Base-by-base conservation (phyloP, 192 early-diverging fungal species). In the Chytriomyces sp. region DNA sequence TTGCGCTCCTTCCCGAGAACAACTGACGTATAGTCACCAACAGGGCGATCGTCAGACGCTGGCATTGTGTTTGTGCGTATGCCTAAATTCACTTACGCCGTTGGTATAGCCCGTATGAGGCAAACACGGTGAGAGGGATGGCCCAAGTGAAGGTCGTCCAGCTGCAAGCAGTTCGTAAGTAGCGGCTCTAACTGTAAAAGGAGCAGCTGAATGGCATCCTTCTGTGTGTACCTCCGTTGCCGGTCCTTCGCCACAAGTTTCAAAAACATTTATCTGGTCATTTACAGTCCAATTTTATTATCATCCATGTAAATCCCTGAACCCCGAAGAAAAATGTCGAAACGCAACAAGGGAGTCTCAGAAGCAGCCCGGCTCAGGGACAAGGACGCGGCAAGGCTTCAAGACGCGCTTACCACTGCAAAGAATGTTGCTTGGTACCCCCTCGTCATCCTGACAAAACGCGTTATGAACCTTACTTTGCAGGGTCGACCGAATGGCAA, bases 401-500 rank as follows among this genome's bases (percentile, higher is more conserved):
- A 60, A 48, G 46, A 73, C 71, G 71, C 26, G n/a, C 20, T 60
- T 26, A 20, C 13, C 11, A 35, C 45, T 7, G 71, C 71, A 7
- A 28, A 9, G 8, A 73, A 73, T 60, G 44, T 23, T 48, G 35
- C 44, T 5, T 73, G 71, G 71, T 64, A 64, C 24, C 6, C 23
- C 35, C 35, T 2, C 26, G 63, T 26, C 63, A 28, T 43, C 18
- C 35, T 16, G 24, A 64, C 2, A 57, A 13, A n/a, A n/a, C 20
- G 53, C 53, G 20, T n/a, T 57, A 2, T 57, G 13, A 20, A n/a
- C 53, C 53, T 57, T 20, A 1, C 53, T 20, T 57, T 20, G 16
- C 63, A 83, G 82, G 82, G 70, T 83, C 48, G 82, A 83, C 60
- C 79, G 82, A 5, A 24, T 83, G 3, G 82, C 82, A 6, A 70